Percentiles rank a stretch among this genome's conserved stretches.
These are phyloP conservation scores for Boletus calvinii DNA, from an alignment of 1,284 basidiomycete species.

Conservation along the genomic window DNA sequence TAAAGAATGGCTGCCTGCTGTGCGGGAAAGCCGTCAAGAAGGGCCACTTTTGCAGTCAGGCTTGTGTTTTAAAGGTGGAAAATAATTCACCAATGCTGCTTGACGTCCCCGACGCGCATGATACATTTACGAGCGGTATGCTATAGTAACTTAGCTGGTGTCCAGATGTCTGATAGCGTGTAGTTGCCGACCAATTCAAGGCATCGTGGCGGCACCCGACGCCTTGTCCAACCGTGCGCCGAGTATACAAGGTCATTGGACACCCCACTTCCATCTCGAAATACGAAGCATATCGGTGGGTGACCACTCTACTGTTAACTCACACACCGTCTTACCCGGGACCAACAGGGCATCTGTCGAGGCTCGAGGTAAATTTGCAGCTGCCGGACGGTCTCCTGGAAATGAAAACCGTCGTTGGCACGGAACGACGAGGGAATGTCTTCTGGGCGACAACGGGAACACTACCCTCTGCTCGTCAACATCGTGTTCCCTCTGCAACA, in stretches of 20 bases:
- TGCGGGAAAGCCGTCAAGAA: constrained; percentile 55
- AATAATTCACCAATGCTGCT: constrained; percentile 52
- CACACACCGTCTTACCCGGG: not conserved
- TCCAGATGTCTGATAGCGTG: constrained; percentile 8
- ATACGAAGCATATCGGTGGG: constrained; percentile 60
- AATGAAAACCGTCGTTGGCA: constrained; percentile 54
- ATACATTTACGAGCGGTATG: constrained; percentile 61
- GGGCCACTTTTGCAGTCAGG: constrained; percentile 57
- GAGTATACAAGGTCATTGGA: constrained; percentile 59
- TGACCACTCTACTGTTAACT: not conserved
- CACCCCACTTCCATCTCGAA: constrained; percentile 45
- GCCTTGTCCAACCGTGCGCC: constrained; percentile 51
- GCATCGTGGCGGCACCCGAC: constrained; percentile 63
- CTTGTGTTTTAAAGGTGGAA: constrained; percentile 51
- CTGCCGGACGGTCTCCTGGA: constrained; percentile 50
- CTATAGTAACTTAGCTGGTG: not conserved
- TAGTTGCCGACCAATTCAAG: constrained; percentile 64
- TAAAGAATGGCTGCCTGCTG: constrained; percentile 53
- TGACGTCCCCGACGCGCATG: constrained; percentile 57
- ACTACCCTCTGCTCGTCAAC: constrained; percentile 50
- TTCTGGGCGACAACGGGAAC: constrained; percentile 58
- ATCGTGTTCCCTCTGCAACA: constrained; percentile 58
- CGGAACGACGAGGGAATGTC: constrained; percentile 49
- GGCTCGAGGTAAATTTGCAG: constrained; percentile 51
- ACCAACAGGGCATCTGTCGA: constrained; percentile 49